phyloP scores from a whole-genome alignment of 495 filamentous ascomycete species.

The Massariosphaeria phaeospora region DNA sequence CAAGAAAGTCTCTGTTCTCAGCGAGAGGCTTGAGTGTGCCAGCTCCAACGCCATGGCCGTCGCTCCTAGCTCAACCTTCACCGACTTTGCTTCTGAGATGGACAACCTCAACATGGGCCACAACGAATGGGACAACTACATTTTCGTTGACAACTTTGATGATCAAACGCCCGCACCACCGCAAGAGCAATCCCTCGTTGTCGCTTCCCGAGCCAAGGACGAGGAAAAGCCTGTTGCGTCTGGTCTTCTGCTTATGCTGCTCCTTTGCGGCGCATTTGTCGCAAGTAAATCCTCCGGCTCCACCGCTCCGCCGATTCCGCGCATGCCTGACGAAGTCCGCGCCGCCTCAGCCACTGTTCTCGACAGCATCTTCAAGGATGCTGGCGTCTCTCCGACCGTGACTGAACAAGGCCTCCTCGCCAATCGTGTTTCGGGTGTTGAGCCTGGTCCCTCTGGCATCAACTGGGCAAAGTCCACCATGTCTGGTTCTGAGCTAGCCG shows the following conservation, averaged over 20 bases:
- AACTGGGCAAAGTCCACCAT: constrained; percentile 46
- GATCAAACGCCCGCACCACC: constrained; percentile 45
- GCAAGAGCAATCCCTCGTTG: constrained; percentile 44
- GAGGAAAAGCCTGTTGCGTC: constrained; percentile 43
- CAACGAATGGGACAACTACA: constrained; percentile 72
- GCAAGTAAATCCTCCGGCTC: constrained; percentile 72
- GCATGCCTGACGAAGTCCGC: constrained; percentile 87
- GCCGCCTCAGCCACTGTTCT: constrained; percentile 86
- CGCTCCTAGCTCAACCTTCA: constrained; percentile 55
- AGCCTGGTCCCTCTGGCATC: constrained; percentile 41
- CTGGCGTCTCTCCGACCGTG: constrained; percentile 27
- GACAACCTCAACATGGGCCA: constrained; percentile 75
- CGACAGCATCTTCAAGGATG: constrained; percentile 80
- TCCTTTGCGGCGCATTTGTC: constrained; percentile 94
- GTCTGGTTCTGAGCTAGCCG: constrained; percentile 49
- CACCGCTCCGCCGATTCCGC: constrained; percentile 61
- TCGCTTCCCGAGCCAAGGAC: constrained; percentile 54
- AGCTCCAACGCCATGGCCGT: constrained; percentile 56
- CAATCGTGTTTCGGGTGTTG: constrained; percentile 39
- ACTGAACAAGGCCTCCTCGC: constrained; percentile 24
- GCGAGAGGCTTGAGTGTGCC: constrained; percentile 78
- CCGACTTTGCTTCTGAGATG: constrained; percentile 71
- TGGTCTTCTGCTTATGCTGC: constrained; percentile 59
- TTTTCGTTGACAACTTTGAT: constrained; percentile 62
- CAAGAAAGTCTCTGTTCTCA: constrained; percentile 88